Evolutionary conservation across 495 filamentous ascomycete species (phyloP).

Genomic region (Lasiosphaeria miniovina): DNA sequence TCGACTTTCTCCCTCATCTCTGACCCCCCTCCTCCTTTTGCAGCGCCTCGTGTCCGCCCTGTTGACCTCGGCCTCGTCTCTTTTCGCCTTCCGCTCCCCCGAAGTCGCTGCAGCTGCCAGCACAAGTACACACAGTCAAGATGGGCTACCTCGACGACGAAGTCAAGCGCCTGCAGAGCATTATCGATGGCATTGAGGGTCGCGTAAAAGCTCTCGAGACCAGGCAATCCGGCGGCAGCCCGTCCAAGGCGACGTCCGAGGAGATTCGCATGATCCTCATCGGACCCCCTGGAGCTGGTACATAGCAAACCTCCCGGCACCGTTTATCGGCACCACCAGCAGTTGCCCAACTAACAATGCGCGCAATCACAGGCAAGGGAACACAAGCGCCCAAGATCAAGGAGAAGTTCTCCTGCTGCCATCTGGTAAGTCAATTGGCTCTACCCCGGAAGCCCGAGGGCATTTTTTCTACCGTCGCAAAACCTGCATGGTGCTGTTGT

Average conservation of each 20-base stretch:
- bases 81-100: conserved; percentile 29
- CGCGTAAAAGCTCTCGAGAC: conserved; percentile 76
- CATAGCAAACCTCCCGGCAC: conserved; percentile 23
- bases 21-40: conserved; percentile 14
- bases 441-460: too few species aligned
- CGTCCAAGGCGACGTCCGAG: conserved; percentile 47
- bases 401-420: conserved; percentile 94
- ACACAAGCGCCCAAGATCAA: conserved; percentile 97
- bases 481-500: not conserved
- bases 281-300: conserved; percentile 96
- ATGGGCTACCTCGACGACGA: conserved; percentile 88
- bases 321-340: not conserved
- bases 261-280: conserved; percentile 94
- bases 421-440: conserved; percentile 67
- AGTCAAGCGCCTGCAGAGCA: conserved; percentile 68
- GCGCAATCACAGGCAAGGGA: conserved; percentile 76
- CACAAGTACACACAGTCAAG: conserved; percentile 32
- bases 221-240: conserved; percentile 47
- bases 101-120: conserved; percentile 14
- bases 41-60: conserved; percentile 3
- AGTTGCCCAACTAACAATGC: conserved; percentile 12
- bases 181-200: conserved; percentile 78
- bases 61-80: conserved; percentile 28
- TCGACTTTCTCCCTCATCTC: conserved; percentile 15
- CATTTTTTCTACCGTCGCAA: too few species aligned